Conservation (phyloP, 192 early-diverging fungal species). For the Lunasporangiospora selenospora region DNA sequence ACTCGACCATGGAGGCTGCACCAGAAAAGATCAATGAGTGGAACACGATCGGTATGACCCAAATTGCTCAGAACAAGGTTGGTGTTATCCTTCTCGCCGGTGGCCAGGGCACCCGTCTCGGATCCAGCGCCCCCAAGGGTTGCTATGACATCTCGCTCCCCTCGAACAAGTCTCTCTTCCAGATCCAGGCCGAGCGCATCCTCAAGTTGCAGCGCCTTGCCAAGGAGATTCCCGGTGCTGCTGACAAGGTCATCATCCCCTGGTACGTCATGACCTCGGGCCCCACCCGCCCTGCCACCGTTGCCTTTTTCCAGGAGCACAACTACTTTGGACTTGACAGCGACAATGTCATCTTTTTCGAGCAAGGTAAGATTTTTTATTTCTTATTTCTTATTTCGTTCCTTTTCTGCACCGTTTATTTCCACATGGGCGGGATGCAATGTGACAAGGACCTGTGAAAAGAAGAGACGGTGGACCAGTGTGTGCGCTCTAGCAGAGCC, state of each 20-base stretch:
- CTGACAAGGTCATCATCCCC: constrained; percentile 75
- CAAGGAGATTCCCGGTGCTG: constrained; percentile 34
- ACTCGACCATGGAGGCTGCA: constrained; percentile 64
- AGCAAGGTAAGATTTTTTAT: constrained; percentile 74
- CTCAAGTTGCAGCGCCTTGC: constrained; percentile 78
- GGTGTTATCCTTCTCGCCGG: constrained; percentile 95
- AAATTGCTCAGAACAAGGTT: constrained; percentile 89
- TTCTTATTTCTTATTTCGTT: neutral
- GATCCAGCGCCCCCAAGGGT: constrained; percentile 86
- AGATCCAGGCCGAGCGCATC: constrained; percentile 95
- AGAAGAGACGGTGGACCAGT: too few relatives aligned
- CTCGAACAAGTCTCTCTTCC: constrained; percentile 89
- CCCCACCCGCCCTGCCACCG: constrained; percentile 85
- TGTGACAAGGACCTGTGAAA: too few relatives aligned
- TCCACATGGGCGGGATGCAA: neutral
- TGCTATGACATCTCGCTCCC: constrained; percentile 95
- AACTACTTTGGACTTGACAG: constrained; percentile 88
- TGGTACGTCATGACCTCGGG: constrained; percentile 99
- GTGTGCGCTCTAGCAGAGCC: too few relatives aligned
- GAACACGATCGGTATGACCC: constrained; percentile 74
- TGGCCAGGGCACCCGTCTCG: constrained; percentile 87
- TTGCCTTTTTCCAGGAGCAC: constrained; percentile 78
- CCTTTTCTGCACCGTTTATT: neutral
- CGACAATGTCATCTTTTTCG: constrained; percentile 93
- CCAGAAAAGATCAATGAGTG: constrained; percentile 66